Evolutionary conservation across 768 basidiomycete species (phyloP), one percentile per base, ranked within the genome.

Genomic region (Dioszegia hungarica): DNA sequence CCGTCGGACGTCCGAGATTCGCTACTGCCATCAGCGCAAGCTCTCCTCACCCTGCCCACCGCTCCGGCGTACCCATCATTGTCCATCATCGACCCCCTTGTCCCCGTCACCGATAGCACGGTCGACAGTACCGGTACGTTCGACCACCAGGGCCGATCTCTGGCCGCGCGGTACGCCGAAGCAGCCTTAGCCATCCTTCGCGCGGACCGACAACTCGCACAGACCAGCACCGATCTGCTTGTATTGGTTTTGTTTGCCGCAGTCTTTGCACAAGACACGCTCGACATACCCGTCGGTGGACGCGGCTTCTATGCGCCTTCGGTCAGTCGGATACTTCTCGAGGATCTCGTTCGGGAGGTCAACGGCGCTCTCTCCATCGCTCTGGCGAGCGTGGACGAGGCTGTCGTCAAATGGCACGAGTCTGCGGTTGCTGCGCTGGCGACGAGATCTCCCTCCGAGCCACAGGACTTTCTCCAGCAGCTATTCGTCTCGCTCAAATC

Each of bases 161-260:
- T 79, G 2, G 90, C 90, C 68, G 83, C 85, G 1, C 83, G 91
- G 17, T 77, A 80, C 4, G 79, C 84, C 12, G 73, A 75, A 33
- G 84, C 84, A 0, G 73, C 89, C 4, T 73, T 89, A 2, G 77
- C 81, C 0, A 71, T 83, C 25, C 78, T 89, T 55, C 63, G 78
- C 4, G 77, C 81, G 5, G 83, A 89, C 62, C 83, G 89, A 34
- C 78, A 81, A n/a, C 60, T 81, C 1, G 84, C 86, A 3, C 82
- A 79, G 47, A 76, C 77, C 15, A 81, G 87, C 49, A 63, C 83
- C 0, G 87, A 86, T 85, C 80, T 82, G 0, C 70, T 97, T 4
- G 82, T 83, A 9, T 87, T 90, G 68, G 78, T 90, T 52, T 75
- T 88, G 9, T 80, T 82, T 0, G 78, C 90, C 22, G 78, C 80